These are phyloP conservation scores for Saccharomyces hybrid DNA, from an alignment of 1,139 yeast species.

Conservation along the genomic window DNA sequence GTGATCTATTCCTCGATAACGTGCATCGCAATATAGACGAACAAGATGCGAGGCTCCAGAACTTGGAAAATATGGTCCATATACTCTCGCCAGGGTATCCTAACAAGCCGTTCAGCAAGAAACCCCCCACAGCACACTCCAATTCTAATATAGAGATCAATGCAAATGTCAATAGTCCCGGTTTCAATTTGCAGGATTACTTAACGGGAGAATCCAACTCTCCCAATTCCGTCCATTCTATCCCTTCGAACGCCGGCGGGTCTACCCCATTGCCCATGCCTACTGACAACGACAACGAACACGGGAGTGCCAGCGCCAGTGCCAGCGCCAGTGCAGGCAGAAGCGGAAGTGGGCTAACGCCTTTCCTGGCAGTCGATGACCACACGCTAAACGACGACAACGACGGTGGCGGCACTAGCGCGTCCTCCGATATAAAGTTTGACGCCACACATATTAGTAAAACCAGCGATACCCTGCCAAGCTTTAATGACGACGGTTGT, in stretches of 20 bases:
- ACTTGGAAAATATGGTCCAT: constrained; percentile 24
- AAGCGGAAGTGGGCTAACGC: constrained; percentile 6
- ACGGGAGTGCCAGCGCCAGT: not conserved
- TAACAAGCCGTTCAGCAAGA: not conserved
- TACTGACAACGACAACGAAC: not conserved
- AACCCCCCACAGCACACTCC: not conserved
- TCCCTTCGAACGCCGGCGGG: not conserved
- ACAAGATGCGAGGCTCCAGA: constrained; percentile 29
- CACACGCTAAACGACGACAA: not conserved
- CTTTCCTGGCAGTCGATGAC: not conserved
- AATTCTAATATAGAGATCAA: not conserved
- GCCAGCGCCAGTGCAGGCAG: constrained; percentile 1
- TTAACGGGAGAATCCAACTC: constrained; percentile 6
- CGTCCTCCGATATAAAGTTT: not conserved
- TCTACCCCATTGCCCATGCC: constrained; percentile 1
- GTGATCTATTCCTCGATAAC: constrained; percentile 20
- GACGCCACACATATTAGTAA: not conserved
- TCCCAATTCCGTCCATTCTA: not conserved
- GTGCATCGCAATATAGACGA: constrained; percentile 20
- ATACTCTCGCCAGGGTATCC: constrained; percentile 12
- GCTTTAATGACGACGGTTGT: not conserved
- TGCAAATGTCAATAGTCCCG: constrained; percentile 1
- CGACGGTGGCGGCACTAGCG: not conserved
- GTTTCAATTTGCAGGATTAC: constrained; percentile 14
- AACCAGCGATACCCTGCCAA: not conserved